A percentile compares a stretch with the other conserved stretches of the same genome.
Conservation (phyloP, 768 basidiomycete genomes). For the Coprinopsis marcescibilis region DNA sequence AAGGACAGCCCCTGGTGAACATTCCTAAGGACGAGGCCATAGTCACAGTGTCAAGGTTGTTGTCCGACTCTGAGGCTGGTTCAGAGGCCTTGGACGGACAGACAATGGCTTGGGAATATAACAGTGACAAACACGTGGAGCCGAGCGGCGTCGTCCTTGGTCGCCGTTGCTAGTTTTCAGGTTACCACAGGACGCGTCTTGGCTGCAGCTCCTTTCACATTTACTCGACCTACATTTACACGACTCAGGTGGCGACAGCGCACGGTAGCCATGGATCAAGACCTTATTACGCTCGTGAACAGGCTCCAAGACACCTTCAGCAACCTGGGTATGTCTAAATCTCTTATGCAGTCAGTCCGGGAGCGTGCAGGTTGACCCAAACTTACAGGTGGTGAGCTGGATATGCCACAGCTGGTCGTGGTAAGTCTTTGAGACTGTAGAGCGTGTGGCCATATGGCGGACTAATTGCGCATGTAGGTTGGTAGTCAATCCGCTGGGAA, state of each 20-base stretch:
- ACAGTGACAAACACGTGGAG: constrained; percentile 16
- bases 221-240: neutral
- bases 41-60: no score
- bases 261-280: constrained; percentile 70
- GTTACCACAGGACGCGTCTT: constrained; percentile 15
- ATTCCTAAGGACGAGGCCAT: no score
- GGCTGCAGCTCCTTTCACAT: constrained; percentile 6
- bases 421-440: constrained; percentile 40
- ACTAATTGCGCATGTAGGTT: constrained; percentile 55
- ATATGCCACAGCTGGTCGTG: constrained; percentile 89
- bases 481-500: constrained; percentile 97
- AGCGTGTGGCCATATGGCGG: constrained; percentile 9
- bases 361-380: neutral
- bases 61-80: neutral
- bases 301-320: constrained; percentile 90
- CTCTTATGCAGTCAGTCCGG: constrained; percentile 11
- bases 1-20: no score
- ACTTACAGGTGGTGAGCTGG: constrained; percentile 72
- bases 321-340: constrained; percentile 63
- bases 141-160: constrained; percentile 10
- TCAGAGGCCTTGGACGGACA: neutral
- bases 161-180: constrained; percentile 10
- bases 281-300: constrained; percentile 92
- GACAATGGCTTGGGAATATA: constrained; percentile 6
- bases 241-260: constrained; percentile 4